Evolutionary conservation across 2,329 filamentous ascomycete species (phyloP).

Genomic region (Epichloe sibirici): DNA sequence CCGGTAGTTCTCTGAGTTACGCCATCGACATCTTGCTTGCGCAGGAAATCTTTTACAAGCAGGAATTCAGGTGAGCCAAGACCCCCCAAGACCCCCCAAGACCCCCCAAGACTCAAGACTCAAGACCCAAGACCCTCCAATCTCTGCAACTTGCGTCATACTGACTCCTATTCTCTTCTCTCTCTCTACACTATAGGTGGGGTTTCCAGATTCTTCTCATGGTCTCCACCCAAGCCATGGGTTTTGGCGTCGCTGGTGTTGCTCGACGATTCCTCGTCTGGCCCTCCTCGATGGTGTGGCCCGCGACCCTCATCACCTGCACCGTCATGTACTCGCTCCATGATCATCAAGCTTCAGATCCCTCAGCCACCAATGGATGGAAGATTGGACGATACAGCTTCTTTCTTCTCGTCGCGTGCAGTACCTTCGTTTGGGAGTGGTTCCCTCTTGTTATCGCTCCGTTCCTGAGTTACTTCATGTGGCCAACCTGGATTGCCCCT

Average conservation of each 20-base stretch:
- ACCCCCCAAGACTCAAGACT: no score
- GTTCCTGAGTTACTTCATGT: slow-evolving; percentile 47
- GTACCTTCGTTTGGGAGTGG: slow-evolving; percentile 45
- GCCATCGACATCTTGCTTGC: slow-evolving; percentile 30
- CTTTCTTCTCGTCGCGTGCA: slow-evolving; percentile 39
- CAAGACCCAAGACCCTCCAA: no score
- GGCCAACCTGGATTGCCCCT: slow-evolving; percentile 50
- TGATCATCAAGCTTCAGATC: slow-evolving; percentile 42
- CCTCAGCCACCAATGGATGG: slow-evolving; percentile 43
- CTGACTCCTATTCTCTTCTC: slow-evolving; percentile 12
- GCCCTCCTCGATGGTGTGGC: slow-evolving; percentile 55
- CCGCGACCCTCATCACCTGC: slow-evolving; percentile 45
- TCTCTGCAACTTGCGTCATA: background rate
- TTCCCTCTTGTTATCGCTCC: slow-evolving; percentile 47
- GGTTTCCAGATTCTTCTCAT: slow-evolving; percentile 47
- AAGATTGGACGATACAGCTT: slow-evolving; percentile 43
- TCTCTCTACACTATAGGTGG: slow-evolving; percentile 13
- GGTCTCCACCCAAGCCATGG: slow-evolving; percentile 49
- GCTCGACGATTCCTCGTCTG: slow-evolving; percentile 46
- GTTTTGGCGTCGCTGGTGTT: slow-evolving; percentile 51
- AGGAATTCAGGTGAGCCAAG: slow-evolving; percentile 30
- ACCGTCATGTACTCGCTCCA: slow-evolving; percentile 54
- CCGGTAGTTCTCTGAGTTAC: slow-evolving; percentile 22
- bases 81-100: no score
- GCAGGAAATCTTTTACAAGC: slow-evolving; percentile 35